Evolutionary conservation across 2,329 filamentous ascomycete species (phyloP).

Genomic region (Pyricularia pennisetigena): DNA sequence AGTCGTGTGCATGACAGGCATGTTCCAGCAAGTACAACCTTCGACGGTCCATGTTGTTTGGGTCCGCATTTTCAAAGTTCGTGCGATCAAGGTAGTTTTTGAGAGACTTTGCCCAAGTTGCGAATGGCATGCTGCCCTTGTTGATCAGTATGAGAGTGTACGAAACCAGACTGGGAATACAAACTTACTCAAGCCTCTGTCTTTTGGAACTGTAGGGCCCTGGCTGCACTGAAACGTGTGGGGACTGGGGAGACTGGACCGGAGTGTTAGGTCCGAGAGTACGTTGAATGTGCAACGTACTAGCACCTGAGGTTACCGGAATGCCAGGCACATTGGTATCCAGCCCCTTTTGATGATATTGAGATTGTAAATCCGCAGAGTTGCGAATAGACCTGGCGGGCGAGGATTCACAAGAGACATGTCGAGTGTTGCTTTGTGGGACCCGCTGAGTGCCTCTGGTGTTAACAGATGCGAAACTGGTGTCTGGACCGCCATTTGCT

Average conservation of each 20-base stretch:
- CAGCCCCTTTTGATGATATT: background rate
- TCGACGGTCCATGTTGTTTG: constrained; percentile 25
- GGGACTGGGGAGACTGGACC: background rate
- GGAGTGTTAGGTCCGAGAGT: background rate
- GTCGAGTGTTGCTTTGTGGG: background rate
- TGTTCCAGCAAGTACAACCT: constrained; percentile 45
- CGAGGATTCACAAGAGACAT: background rate
- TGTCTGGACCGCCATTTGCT: background rate
- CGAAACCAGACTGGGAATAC: background rate
- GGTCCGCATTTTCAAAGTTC: background rate
- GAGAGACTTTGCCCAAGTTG: background rate
- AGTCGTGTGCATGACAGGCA: constrained; percentile 46
- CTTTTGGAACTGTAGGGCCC: background rate
- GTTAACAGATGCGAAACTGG: background rate
- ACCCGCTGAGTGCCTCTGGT: background rate
- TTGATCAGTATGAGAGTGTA: background rate
- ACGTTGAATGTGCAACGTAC: background rate
- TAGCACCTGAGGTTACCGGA: background rate
- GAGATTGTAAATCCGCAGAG: background rate
- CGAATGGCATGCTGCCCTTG: background rate
- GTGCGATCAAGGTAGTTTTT: background rate
- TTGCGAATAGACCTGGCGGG: background rate
- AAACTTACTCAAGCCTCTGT: constrained; percentile 9
- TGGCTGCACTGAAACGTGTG: background rate
- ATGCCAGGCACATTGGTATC: background rate